Evolutionary conservation across 176 grass and related monocot species (phyloP), one percentile per base, ranked within the genome.

Genomic region (Zea luxurians): DNA sequence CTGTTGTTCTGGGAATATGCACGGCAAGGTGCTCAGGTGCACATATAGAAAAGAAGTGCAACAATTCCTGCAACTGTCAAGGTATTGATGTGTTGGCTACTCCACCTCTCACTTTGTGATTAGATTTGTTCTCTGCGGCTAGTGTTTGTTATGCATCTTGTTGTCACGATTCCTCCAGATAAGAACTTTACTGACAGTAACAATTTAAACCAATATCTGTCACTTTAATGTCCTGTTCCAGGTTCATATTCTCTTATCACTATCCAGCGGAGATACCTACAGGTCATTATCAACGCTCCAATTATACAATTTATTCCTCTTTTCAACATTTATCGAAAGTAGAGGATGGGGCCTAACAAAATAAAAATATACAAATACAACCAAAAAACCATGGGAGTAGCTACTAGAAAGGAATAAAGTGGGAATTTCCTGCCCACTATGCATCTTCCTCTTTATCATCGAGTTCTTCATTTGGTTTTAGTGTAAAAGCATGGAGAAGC

Each of bases 341-440:
- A 75, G 81, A 84, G 46, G 76, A 80, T 65, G 76, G 81, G 76
- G 57, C 76, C 46, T 80, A 75, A 63, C 37, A 75, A 82, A 82
- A 82, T 47, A 18, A 66, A 78, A 79, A 83, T 83, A 64, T n/a
- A 57, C 16, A 84, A 80, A 9, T 69, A 74, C 43, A 83, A 75
- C 54, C 1, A 10, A 48, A 81, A 75, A 84, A 76, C 64, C 58
- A 71, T 64, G 57, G 76, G 34, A 68, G 86, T 88, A 76, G 82
- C 71, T 88, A 55, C 81, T 88, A 83, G 81, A 88, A 88, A 76
- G 76, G 88, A 90, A 90, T 90, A 90, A 90, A 87, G 71, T 27
- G 7, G 68, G 82, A 80, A 88, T 82, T 87, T 88, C 55, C 8
- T 88, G 82, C 78, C 85, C 89, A 91, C 82, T 45, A 80, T 80